A percentile compares a stretch with the other conserved stretches of the same genome.
Conservation (phyloP, 495 filamentous ascomycete genomes). For the Halenospora varia region DNA sequence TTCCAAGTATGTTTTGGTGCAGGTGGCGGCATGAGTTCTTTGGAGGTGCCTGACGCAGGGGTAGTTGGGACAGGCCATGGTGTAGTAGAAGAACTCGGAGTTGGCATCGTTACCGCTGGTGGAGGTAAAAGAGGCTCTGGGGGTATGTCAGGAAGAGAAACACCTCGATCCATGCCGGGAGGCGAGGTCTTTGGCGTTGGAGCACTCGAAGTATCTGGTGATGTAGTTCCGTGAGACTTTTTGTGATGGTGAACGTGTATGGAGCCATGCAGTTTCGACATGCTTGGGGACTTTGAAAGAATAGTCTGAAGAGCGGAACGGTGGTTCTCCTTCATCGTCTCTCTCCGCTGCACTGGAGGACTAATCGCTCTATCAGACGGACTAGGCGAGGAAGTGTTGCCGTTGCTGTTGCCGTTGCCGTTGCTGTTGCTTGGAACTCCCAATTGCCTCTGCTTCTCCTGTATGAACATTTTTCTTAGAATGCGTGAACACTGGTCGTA, state of each 20-base stretch:
- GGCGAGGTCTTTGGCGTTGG: constrained; percentile 47
- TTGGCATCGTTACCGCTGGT: constrained; percentile 10
- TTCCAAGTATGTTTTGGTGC: constrained; percentile 96
- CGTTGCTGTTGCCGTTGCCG: no score
- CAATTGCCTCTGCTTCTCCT: constrained; percentile 60
- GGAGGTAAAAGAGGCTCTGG: constrained; percentile 16
- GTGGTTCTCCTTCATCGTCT: constrained; percentile 24
- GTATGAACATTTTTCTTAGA: constrained; percentile 78
- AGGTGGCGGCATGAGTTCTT: constrained; percentile 59
- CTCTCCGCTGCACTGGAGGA: constrained; percentile 3
- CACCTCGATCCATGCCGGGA: constrained; percentile 28
- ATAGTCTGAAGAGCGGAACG: constrained; percentile 34
- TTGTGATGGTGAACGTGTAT: constrained; percentile 29
- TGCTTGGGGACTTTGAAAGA: constrained; percentile 61
- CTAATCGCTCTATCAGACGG: constrained; percentile 8
- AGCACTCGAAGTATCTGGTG: constrained; percentile 37
- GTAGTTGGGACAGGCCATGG: constrained; percentile 39
- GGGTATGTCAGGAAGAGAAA: constrained; percentile 32
- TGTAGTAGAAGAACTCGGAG: constrained; percentile 37
- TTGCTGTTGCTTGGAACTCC: constrained; percentile 28
- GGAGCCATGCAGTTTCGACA: constrained; percentile 54
- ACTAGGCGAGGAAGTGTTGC: constrained; percentile 1
- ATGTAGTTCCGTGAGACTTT: constrained; percentile 11
- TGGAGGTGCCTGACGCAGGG: constrained; percentile 28
- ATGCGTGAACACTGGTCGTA: constrained; percentile 89